These are phyloP conservation scores for Xylaria acuta DNA, from an alignment of 495 filamentous ascomycete species.

Conservation along the genomic window DNA sequence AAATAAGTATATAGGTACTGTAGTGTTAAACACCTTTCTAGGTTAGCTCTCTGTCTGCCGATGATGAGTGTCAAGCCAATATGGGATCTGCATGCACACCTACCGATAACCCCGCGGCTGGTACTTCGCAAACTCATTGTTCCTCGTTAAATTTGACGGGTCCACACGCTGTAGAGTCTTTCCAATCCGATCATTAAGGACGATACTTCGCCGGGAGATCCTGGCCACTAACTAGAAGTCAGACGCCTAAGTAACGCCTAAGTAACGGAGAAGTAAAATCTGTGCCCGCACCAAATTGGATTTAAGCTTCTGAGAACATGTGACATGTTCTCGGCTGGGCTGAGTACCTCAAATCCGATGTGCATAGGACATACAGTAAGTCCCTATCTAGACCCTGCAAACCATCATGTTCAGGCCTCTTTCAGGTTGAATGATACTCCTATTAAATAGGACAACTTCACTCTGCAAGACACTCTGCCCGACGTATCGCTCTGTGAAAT, in stretches of 20 bases:
- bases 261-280: too few relatives aligned
- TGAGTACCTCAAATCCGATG: background rate
- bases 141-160: background rate
- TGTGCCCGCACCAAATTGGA: too few relatives aligned
- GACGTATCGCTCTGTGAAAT: background rate
- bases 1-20: too few relatives aligned
- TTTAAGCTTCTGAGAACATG: background rate
- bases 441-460: background rate
- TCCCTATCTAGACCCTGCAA: background rate
- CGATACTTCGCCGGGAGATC: background rate
- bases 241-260: background rate
- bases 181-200: background rate
- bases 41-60: background rate
- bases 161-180: background rate
- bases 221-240: background rate
- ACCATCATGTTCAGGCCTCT: background rate
- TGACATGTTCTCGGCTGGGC: background rate
- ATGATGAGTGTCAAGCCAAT: conserved; percentile 3
- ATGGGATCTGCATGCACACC: background rate
- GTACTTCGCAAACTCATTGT: background rate
- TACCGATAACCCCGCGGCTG: background rate
- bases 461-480: background rate
- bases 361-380: background rate
- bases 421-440: background rate
- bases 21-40: too few relatives aligned